Conservation (phyloP, 148 eudicot species). For the Arbutus unedo region DNA sequence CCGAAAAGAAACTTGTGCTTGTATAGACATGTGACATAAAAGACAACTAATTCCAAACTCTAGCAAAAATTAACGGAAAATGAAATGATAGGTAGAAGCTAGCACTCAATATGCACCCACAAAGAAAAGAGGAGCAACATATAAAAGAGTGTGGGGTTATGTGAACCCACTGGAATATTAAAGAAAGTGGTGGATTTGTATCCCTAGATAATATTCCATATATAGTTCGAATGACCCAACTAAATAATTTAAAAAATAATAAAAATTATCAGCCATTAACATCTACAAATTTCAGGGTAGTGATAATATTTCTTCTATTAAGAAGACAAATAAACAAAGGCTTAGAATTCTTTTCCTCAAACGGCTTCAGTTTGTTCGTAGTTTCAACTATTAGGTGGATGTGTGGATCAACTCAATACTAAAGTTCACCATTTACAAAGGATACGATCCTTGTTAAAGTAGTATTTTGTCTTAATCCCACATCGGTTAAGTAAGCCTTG, state of each 20-base stretch:
- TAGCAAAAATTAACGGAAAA: neutral
- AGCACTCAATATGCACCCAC: neutral
- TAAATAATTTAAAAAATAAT: neutral
- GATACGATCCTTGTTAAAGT: neutral
- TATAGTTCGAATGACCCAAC: neutral
- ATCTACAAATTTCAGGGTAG: neutral
- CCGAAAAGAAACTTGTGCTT: neutral
- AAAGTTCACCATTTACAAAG: neutral
- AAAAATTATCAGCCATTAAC: neutral
- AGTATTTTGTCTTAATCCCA: too few relatives aligned
- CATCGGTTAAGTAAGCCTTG: too few relatives aligned
- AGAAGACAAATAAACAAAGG: neutral
- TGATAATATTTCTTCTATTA: neutral
- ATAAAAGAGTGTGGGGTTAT: neutral
- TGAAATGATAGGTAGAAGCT: neutral
- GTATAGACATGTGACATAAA: neutral
- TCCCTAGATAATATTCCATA: neutral
- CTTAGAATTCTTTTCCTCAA: neutral
- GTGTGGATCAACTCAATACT: neutral
- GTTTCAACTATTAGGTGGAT: neutral
- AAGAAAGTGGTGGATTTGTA: neutral
- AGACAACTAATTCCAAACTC: neutral
- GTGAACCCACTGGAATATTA: neutral
- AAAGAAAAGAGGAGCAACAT: neutral
- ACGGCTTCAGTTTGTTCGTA: neutral